Evolutionary conservation across 345 rosid genomes (phyloP).

Genomic region (Balakata baccata): DNA sequence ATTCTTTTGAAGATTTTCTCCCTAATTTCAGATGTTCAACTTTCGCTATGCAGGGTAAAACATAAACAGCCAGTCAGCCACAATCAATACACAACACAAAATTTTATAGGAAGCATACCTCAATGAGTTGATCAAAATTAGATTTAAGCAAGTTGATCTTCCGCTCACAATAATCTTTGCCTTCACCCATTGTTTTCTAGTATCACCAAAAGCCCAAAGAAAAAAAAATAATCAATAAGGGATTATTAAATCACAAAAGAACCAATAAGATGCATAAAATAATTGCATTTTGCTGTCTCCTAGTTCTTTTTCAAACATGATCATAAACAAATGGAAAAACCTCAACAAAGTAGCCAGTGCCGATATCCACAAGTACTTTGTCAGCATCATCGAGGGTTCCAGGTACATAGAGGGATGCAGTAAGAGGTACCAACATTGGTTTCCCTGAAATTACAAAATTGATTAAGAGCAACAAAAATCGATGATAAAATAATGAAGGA

Average conservation of each 20-base stretch:
- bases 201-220: slow-evolving; percentile 13
- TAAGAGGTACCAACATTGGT: slow-evolving; percentile 87
- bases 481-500: background rate
- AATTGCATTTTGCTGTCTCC: too few species aligned
- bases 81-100: background rate
- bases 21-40: background rate
- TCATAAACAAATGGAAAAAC: slow-evolving; percentile 23
- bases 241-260: background rate
- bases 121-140: slow-evolving; percentile 88
- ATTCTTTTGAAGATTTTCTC: background rate
- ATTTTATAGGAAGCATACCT: slow-evolving; percentile 43
- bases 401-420: slow-evolving; percentile 90
- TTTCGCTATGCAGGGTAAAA: background rate
- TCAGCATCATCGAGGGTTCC: slow-evolving; percentile 79
- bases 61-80: background rate
- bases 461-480: background rate
- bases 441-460: slow-evolving; percentile 36
- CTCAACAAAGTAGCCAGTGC: slow-evolving; percentile 99
- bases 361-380: slow-evolving; percentile 82
- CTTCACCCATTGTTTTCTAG: slow-evolving; percentile 88
- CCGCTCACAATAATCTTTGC: slow-evolving; percentile 90
- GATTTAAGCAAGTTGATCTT: slow-evolving; percentile 90
- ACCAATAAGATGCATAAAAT: background rate
- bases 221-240: background rate
- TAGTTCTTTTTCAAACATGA: too few species aligned